Evolutionary conservation across 1,284 basidiomycete species (phyloP), one percentile per base, ranked within the genome.

Genomic region (Rhodotorula glutinis): DNA sequence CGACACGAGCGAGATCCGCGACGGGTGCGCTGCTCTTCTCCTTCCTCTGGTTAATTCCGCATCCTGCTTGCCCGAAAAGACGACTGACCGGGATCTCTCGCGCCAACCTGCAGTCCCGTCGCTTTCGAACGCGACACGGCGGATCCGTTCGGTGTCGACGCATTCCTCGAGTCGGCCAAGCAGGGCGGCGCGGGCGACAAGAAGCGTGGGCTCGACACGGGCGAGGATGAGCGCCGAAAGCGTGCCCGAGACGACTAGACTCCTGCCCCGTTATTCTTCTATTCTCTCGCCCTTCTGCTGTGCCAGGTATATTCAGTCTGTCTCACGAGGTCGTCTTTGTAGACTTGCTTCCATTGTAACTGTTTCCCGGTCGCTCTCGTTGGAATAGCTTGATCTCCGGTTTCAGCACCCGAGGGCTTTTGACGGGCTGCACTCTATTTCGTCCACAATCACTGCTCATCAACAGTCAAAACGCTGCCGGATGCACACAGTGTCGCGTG

Each of bases 81-180:
- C 16, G 16, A 38, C 7, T 62, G 30, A 53, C 33, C 11, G 8
- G 19, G 17, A 38, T 21, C 19, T 25, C 27, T 8, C 60, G n/a
- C 2, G 68, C 88, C 91, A 73, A 92, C 2, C 4, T 29, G 2
- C 63, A 73, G 96, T 0, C 96, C 96, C n/a, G 96, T 99, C 41
- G 92, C 97, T 78, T 99, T 99, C 77, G 96, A 98, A 82, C 97
- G 97, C 82, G 96, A 98, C 76, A 87, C 88, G 1, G 85, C 79
- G 29, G 96, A 98, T 83, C 93, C 97, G n/a, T 99, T 99, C 78
- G 94, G 95, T 72, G 85, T 98, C 73, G 91, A 96, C 79, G 88
- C 96, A 78, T 98, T 98, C 83, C 84, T 98, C 82, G 91, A 97
- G 77, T 92, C 94, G 77, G 96, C 95, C 19, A 97, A 94, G 83